These are phyloP conservation scores for Bonia amplexicaulis DNA, from an alignment of 176 grass and related monocot species.

Conservation along the genomic window DNA sequence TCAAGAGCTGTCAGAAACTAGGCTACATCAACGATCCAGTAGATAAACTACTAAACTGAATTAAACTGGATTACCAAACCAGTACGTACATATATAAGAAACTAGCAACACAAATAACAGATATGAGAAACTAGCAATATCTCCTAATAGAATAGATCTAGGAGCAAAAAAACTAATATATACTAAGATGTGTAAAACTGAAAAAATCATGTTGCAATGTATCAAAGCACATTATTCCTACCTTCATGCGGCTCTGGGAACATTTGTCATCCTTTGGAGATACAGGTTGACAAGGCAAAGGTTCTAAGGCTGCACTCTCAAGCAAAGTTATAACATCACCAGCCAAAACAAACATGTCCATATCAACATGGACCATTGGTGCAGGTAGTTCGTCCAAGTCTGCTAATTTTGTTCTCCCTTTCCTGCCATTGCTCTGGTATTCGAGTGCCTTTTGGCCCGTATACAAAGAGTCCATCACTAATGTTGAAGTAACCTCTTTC, in stretches of 20 bases:
- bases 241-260: slow-evolving; percentile 67
- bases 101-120: slow-evolving; percentile 9
- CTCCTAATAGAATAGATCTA: slow-evolving; percentile 36
- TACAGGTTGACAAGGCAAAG: slow-evolving; percentile 54
- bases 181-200: slow-evolving; percentile 26
- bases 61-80: not conserved
- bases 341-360: slow-evolving; percentile 84
- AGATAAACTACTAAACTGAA: not conserved
- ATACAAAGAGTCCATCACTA: slow-evolving; percentile 88
- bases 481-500: slow-evolving; percentile 91
- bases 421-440: slow-evolving; percentile 59
- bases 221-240: slow-evolving; percentile 24
- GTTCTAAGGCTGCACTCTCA: slow-evolving; percentile 62
- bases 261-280: slow-evolving; percentile 71
- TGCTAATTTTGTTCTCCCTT: slow-evolving; percentile 55
- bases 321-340: slow-evolving; percentile 80
- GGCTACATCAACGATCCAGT: not conserved
- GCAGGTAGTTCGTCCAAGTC: slow-evolving; percentile 62
- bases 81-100: not conserved
- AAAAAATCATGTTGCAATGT: slow-evolving; percentile 28
- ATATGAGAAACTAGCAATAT: slow-evolving; percentile 15
- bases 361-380: slow-evolving; percentile 61
- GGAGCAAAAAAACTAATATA: slow-evolving; percentile 31
- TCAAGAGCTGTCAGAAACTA: slow-evolving; percentile 1
- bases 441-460: slow-evolving; percentile 66